Base-by-base conservation (phyloP, 2,329 filamentous ascomycete genomes). In the Pseudodiploospora longispora region DNA sequence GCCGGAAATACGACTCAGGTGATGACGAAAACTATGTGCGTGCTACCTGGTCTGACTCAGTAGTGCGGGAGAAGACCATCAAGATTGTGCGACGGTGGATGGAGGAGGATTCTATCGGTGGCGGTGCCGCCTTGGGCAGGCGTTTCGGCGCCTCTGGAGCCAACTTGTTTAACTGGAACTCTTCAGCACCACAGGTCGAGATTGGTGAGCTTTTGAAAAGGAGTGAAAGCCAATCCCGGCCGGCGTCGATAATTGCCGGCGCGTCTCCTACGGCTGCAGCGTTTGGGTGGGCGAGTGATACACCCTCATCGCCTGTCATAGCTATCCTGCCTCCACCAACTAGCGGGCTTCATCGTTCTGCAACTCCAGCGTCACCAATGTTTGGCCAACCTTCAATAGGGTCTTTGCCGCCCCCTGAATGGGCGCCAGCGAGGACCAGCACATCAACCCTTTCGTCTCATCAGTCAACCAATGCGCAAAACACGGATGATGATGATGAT, bases 61-160 rank as follows among this genome's bases (percentile, higher is more conserved):
- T 68, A 6, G 61, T 79, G 2, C 76, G 76, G 27, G 59, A 62
- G 9, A 71, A 78, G 6, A 76, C 73, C 1, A 68, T 80, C 47
- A 70, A 73, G 45, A 77, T 78, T 35, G 79, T 84, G 12, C 69
- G 75, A 28, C 70, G 77, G 28, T 85, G 81, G 81, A 80, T 83
- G 70, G 76, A 82, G 52, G 75, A 83, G 52, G 79, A 80, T 51
- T 75, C 76, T 0, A 74, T 78, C 29, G 66, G 73, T 2, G 75
- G 77, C 2, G 70, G 71, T n/a, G 57, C 61, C 6, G 58, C 63
- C 27, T 54, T 64, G 3, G 64, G 67, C 1, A 61, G 66, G 38
- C 61, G 67, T 10, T 55, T 55, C 1, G 63, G 61, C 1, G 59
- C 59, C 12, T 66, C 69, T 12, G 72, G 70, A 34, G 68, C 66